Base-by-base conservation (phyloP, 345 rosid genomes). In the Iberis pinnata region DNA sequence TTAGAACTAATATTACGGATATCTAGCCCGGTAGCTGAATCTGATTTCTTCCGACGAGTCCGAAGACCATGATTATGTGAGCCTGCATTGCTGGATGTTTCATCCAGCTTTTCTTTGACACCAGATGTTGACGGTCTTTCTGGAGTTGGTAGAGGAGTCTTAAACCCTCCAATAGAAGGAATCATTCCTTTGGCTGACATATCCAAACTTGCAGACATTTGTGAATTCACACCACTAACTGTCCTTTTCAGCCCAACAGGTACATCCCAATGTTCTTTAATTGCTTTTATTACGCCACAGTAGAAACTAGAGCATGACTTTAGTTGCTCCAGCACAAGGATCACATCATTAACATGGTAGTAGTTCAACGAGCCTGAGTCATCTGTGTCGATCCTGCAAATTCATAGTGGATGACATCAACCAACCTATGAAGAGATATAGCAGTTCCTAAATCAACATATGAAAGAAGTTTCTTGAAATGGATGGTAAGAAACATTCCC, bases 381-480 rank as follows among this genome's bases (percentile, higher is more conserved):
- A 55, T 66, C 71, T 33, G 81, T 76, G 59, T 92, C 95, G 49
- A 83, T 72, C 76, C 98, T 87, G 96, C 73, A 83, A 71, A 49
- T 54, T 61, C 46, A 62, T 38, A 29, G 31, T 37, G 56, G 63
- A 66, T 5, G 42, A 22, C 49, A 62, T 25, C 69, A 68, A 16
- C 18, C 53, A 54, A 68, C 39, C 39, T 26, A 50, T 26, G 13
- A 43, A 68, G 58, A 46, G 47, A 31, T 46, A 35, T 32, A 52
- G 53, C 22, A 47, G 58, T 12, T 49, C 43, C 27, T 22, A 48
- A 33, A 49, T 33, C 38, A 56, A 52, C 58, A 25, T 35, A 57
- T 43, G 26, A 65, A 49, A 43, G 18, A 49, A 41, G 6, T 56
- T 26, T 44, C 16, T 22, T 15, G 19, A 38, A 16, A 35, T 47